Evolutionary conservation across 164 flowering plant genomes (phyloP).

Genomic region (Stephania cephalantha): DNA sequence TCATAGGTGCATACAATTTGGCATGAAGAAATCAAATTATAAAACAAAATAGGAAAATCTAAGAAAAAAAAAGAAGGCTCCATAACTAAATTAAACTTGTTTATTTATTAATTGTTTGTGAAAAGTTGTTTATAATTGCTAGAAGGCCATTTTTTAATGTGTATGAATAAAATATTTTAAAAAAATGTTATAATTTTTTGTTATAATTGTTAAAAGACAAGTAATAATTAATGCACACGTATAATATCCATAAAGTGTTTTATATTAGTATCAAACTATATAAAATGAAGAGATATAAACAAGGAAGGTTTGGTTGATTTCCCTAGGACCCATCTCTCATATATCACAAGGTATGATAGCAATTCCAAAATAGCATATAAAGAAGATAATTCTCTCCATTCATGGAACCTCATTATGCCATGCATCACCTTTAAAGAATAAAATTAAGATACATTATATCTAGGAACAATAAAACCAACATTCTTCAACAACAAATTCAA

Average conservation of each 20-base stretch:
- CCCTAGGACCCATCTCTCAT: not conserved
- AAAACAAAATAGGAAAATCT: too few relatives aligned
- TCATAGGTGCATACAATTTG: too few relatives aligned
- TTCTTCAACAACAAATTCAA: conserved; percentile 35
- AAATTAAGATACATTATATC: conserved; percentile 19
- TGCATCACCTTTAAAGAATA: conserved; percentile 20
- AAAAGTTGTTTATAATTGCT: too few relatives aligned
- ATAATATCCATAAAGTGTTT: too few relatives aligned
- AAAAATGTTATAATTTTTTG: too few relatives aligned
- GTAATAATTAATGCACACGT: not conserved
- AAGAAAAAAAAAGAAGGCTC: too few relatives aligned
- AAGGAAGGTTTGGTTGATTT: not conserved
- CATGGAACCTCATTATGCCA: conserved; percentile 56
- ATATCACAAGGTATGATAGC: not conserved
- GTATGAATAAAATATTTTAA: too few relatives aligned
- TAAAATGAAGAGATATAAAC: not conserved
- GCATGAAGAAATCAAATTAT: too few relatives aligned
- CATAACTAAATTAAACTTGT: too few relatives aligned
- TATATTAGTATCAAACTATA: too few relatives aligned
- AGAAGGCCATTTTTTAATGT: too few relatives aligned
- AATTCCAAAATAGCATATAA: not conserved
- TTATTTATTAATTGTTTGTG: too few relatives aligned
- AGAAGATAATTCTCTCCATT: conserved; percentile 19
- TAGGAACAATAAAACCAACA: conserved; percentile 35
- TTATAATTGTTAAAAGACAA: not conserved